A percentile compares a stretch with the other conserved stretches of the same genome.
Evolutionary conservation across 2,329 filamentous ascomycete genomes (phyloP).

Genomic region (Fusarium sp.): DNA sequence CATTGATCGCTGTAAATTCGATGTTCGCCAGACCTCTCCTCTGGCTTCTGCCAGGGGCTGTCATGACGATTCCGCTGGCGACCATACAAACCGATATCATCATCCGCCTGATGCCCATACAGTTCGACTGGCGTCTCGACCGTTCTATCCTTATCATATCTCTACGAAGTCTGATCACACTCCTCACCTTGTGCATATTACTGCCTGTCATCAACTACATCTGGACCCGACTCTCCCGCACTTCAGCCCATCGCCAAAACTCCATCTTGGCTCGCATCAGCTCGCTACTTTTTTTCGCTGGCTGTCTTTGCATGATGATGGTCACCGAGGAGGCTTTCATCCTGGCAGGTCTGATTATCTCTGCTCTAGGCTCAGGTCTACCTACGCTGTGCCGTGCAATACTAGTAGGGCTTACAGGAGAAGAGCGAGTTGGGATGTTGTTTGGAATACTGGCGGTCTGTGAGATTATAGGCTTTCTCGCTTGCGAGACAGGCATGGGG

Average conservation of each 20-base stretch:
- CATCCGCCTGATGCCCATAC: slow-evolving; percentile 46
- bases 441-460: slow-evolving; percentile 47
- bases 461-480: slow-evolving; percentile 45
- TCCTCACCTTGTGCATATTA: slow-evolving; percentile 43
- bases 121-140: slow-evolving; percentile 45
- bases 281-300: slow-evolving; percentile 41
- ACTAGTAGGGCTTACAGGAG: slow-evolving; percentile 31
- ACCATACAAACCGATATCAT: slow-evolving; percentile 43
- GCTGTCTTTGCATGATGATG: slow-evolving; percentile 45
- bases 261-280: slow-evolving; percentile 39
- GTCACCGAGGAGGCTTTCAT: slow-evolving; percentile 38
- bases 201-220: slow-evolving; percentile 36
- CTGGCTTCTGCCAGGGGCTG: slow-evolving; percentile 44
- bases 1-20: slow-evolving; percentile 15
- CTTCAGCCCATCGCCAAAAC: slow-evolving; percentile 26
- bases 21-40: slow-evolving; percentile 41
- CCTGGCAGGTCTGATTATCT: slow-evolving; percentile 39
- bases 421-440: slow-evolving; percentile 39
- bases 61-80: slow-evolving; percentile 43
- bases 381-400: slow-evolving; percentile 47
- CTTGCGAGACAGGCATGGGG: slow-evolving; percentile 40
- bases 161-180: slow-evolving; percentile 39
- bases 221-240: slow-evolving; percentile 16
- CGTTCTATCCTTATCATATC: slow-evolving; percentile 45
- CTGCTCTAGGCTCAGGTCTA: slow-evolving; percentile 46